phyloP scores from a whole-genome alignment of 2,329 filamentous ascomycete genomes.

The Clarireedia sp. region DNA sequence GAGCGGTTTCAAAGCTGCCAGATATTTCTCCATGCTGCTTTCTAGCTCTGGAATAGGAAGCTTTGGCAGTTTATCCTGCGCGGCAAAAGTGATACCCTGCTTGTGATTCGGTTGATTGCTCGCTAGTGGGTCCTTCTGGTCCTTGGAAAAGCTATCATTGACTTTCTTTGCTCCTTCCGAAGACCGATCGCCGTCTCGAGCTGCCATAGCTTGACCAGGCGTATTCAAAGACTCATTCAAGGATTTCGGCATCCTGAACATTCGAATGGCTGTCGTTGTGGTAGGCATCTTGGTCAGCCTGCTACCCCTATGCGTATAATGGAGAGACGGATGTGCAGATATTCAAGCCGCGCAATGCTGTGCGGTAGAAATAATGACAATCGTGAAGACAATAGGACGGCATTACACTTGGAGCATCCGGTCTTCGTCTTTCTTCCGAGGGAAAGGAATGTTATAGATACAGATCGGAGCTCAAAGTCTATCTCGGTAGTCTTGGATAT shows the following conservation, averaged over 20 bases:
- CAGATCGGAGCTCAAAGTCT: background rate
- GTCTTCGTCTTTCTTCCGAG: background rate
- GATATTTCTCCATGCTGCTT: constrained; percentile 67
- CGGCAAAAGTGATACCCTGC: constrained; percentile 74
- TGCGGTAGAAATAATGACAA: constrained; percentile 91
- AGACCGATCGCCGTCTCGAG: constrained; percentile 31
- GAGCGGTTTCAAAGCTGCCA: constrained; percentile 70
- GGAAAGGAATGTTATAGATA: background rate
- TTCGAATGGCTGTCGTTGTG: constrained; percentile 57
- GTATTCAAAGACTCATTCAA: constrained; percentile 61
- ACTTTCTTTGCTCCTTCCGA: constrained; percentile 46
- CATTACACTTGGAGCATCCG: constrained; percentile 42
- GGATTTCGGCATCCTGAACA: constrained; percentile 64
- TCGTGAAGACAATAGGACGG: constrained; percentile 75
- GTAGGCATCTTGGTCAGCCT: constrained; percentile 50
- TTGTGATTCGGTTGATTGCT: constrained; percentile 41
- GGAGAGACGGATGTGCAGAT: constrained; percentile 72
- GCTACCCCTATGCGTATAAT: constrained; percentile 52
- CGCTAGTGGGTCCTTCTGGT: constrained; percentile 39
- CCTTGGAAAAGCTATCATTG: constrained; percentile 38
- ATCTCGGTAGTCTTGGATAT: constrained; percentile 20
- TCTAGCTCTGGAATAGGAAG: constrained; percentile 88
- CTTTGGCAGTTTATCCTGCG: constrained; percentile 82
- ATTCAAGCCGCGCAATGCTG: constrained; percentile 76
- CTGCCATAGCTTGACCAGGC: constrained; percentile 16